phyloP scores from a whole-genome alignment of 345 rosid species.

The Brassica carinata region DNA sequence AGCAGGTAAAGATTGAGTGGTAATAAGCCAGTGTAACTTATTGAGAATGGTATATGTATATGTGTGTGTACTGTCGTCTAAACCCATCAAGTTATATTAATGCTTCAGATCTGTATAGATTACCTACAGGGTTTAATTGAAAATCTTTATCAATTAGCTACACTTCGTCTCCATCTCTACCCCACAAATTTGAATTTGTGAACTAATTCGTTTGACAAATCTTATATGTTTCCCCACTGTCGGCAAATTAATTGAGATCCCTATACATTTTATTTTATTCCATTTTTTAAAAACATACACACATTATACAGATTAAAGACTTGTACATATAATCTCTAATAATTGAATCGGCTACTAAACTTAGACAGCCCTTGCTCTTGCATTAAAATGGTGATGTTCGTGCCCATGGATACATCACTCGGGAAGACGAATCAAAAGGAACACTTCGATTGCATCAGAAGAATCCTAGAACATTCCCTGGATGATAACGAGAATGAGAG shows the following conservation, averaged over 20 bases:
- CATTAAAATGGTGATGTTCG: not conserved
- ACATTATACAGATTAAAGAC: not conserved
- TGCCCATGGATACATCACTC: slow-evolving; percentile 2
- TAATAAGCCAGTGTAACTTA: not conserved
- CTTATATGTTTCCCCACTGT: slow-evolving; percentile 15
- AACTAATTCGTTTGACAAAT: slow-evolving; percentile 31
- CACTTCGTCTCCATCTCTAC: slow-evolving; percentile 20
- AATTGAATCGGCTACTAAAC: not conserved
- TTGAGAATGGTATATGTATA: slow-evolving; percentile 1
- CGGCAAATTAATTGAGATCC: slow-evolving; percentile 20
- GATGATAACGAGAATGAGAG: slow-evolving; percentile 1
- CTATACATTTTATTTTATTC: not conserved
- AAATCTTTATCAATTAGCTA: slow-evolving; percentile 20
- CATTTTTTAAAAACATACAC: not conserved
- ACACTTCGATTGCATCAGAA: slow-evolving; percentile 7
- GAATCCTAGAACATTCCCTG: not conserved
- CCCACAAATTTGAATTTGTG: slow-evolving; percentile 7
- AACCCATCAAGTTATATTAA: not conserved
- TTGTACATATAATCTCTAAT: not conserved
- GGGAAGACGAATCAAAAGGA: not conserved
- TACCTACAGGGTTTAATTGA: not conserved
- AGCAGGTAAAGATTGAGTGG: not conserved
- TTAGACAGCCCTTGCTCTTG: not conserved
- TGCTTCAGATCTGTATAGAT: slow-evolving; percentile 6
- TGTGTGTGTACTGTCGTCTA: not conserved